These are phyloP conservation scores for Theileria parva DNA, from an alignment of 169 alveolate species.

Conservation along the genomic window DNA sequence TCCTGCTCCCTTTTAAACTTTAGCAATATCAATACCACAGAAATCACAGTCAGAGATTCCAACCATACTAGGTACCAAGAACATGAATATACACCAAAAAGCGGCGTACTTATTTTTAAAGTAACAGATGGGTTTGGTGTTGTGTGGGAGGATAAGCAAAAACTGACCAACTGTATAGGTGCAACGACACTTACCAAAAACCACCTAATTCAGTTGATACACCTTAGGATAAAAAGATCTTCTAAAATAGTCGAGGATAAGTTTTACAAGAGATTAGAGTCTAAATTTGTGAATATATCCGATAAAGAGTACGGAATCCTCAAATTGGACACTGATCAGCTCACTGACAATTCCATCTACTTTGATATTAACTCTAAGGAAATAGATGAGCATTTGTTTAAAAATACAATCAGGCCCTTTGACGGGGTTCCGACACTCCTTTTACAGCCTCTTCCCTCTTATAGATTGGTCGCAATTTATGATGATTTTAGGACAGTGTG, in stretches of 20 bases:
- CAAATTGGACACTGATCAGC: conserved; percentile 2
- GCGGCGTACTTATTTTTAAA: conserved; percentile 6
- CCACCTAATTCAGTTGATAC: not conserved
- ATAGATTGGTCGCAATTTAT: not conserved
- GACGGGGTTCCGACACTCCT: conserved; percentile 8
- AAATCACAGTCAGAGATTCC: conserved; percentile 1
- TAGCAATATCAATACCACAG: not conserved
- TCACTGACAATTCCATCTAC: not conserved
- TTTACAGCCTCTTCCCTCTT: conserved; percentile 3
- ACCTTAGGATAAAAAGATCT: not conserved
- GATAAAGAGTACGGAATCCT: conserved; percentile 2
- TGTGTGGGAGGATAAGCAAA: conserved; percentile 19
- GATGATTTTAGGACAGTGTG: conserved; percentile 16
- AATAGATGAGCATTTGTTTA: conserved; percentile 2
- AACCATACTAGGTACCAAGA: not conserved
- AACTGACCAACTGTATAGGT: not conserved
- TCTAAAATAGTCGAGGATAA: not conserved
- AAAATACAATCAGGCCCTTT: not conserved
- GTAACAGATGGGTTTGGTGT: not conserved
- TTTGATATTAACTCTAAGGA: not conserved
- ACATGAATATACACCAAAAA: conserved; percentile 13
- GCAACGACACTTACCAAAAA: conserved; percentile 10
- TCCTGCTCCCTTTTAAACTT: not conserved
- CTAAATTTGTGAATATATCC: conserved; percentile 3
- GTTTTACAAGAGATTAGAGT: conserved; percentile 5